These are phyloP conservation scores for Vaccinium vitisidaea DNA, from an alignment of 148 eudicot species.

Conservation along the genomic window DNA sequence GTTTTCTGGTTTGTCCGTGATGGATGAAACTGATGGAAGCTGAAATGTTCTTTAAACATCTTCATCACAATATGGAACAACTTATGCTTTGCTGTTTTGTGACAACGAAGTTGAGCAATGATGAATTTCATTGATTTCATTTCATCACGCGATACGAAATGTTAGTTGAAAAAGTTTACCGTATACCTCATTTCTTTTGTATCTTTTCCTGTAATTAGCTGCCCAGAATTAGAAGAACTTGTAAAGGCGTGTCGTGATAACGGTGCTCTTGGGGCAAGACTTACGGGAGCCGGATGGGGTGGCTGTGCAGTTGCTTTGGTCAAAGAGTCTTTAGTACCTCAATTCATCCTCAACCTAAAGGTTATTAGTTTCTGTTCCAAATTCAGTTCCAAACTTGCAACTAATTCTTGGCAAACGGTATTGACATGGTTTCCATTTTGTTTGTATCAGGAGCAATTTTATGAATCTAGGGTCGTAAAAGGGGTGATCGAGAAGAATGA, in stretches of 20 bases:
- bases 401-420: background rate
- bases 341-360: slow-evolving; percentile 85
- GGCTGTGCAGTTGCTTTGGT: slow-evolving; percentile 94
- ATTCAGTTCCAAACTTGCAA: background rate
- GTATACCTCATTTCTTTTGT: background rate
- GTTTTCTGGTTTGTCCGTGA: background rate
- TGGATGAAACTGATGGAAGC: background rate
- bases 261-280: slow-evolving; percentile 92
- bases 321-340: slow-evolving; percentile 74
- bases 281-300: slow-evolving; percentile 99
- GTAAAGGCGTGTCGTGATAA: slow-evolving; percentile 66
- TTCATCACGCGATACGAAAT: background rate
- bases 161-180: background rate
- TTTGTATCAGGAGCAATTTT: slow-evolving; percentile 64
- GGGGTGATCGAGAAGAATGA: slow-evolving; percentile 64
- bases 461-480: slow-evolving; percentile 70
- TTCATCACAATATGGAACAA: background rate
- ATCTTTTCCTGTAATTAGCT: slow-evolving; percentile 33
- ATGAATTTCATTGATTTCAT: background rate
- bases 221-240: slow-evolving; percentile 94
- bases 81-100: background rate
- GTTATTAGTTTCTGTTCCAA: slow-evolving; percentile 33
- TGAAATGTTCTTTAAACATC: background rate
- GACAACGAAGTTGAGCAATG: background rate
- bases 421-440: slow-evolving; percentile 2